Evolutionary conservation across 2,329 filamentous ascomycete genomes (phyloP).

Genomic region (Alternaria consortialis): DNA sequence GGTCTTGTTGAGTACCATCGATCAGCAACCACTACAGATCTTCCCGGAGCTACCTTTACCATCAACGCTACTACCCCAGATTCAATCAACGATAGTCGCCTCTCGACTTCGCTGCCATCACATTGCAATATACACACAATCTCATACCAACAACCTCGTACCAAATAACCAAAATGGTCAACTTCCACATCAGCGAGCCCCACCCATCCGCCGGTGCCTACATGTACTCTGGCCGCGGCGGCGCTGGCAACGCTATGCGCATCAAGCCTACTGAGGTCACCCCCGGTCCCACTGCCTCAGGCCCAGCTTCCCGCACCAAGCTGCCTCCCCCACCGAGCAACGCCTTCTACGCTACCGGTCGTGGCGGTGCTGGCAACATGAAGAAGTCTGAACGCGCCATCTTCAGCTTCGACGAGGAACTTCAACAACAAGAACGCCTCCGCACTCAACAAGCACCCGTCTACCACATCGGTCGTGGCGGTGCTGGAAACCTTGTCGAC

Average conservation of each 20-base stretch:
- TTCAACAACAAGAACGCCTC: constrained; percentile 65
- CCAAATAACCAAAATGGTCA: constrained; percentile 46
- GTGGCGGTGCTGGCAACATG: constrained; percentile 73
- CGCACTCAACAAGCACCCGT: constrained; percentile 66
- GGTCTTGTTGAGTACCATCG: constrained; percentile 4
- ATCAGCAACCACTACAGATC: constrained; percentile 27
- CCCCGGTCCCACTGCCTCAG: constrained; percentile 53
- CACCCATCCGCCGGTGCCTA: constrained; percentile 66
- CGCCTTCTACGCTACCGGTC: constrained; percentile 69
- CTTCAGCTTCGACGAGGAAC: constrained; percentile 74
- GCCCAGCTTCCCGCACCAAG: constrained; percentile 60
- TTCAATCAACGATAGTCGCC: constrained; percentile 18
- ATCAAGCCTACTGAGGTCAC: constrained; percentile 65
- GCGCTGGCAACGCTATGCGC: constrained; percentile 66
- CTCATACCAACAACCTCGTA: constrained; percentile 19
- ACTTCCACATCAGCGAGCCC: constrained; percentile 68
- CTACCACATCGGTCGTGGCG: constrained; percentile 70
- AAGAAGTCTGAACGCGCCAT: constrained; percentile 64
- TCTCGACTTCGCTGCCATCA: constrained; percentile 19
- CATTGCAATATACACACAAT: constrained; percentile 9
- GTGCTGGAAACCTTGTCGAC: constrained; percentile 64
- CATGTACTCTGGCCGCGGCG: constrained; percentile 65
- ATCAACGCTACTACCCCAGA: constrained; percentile 21
- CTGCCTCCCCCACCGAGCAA: constrained; percentile 58
- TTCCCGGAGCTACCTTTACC: constrained; percentile 10